Base-by-base conservation (phyloP, 75 land plant genomes). In the Pseudotsuga menziesii region DNA sequence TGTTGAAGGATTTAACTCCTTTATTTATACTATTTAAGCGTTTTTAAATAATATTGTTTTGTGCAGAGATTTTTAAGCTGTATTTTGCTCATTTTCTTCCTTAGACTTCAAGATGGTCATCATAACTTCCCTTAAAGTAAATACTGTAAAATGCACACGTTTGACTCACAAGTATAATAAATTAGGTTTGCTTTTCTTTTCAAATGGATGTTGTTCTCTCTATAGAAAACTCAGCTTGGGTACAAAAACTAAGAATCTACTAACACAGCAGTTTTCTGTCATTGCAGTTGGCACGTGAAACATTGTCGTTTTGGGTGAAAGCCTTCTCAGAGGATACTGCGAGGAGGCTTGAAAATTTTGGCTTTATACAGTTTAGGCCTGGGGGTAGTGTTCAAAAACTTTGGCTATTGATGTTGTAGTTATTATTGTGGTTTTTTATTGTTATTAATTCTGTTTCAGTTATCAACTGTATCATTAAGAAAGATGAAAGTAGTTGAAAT, bases 221-320 rank as follows among this genome's bases (percentile, higher is more conserved):
- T 69, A 5, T 41, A 8, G 25, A 44, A 69, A 69, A 8, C 25
- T 41, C 41, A 23, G 64, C 0, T 12, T 19, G n/a, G 48, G 11
- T 12, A 48, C 9, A 9, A 41, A 39, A 41, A 41, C 19, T 41
- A 41, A n/a, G 17, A 72, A 72, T 54, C 12, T 26, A 56, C 58
- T 73, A 16, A 73, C 8, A 4, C 15, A 56, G 26, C 57, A 41
- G 58, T 64, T 77, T 58, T 76, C 73, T 74, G 56, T 78, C 67
- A n/a, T 73, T 79, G 73, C 83, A 97, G 99, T 74, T 97, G 78
- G 98, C 98, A 64, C 89, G 99, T 72, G 99, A 97, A 78, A 82
- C 99, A 26, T 78, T 97, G 73, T 92, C 98, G 27, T 97, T 97
- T 71, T 97, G 99, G 99, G 86, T 94, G 66, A 97, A 97, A 83